phyloP scores from a whole-genome alignment of 164 flowering plant genomes.

The Amborella trichopoda region DNA sequence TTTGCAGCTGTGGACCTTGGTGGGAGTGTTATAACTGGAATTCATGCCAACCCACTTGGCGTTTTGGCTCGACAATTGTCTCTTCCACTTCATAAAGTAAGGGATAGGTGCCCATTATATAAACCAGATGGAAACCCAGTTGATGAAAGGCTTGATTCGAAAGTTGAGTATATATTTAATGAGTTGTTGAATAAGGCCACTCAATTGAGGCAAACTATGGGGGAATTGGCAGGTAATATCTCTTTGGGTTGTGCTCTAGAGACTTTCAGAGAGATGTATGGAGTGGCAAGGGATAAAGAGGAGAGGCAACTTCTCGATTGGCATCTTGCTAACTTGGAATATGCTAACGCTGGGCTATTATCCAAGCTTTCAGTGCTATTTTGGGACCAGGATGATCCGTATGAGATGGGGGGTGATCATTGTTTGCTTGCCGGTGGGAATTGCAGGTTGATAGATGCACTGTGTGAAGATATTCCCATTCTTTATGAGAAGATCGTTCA shows the following conservation, averaged over 20 bases:
- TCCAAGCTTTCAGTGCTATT: conserved; percentile 74
- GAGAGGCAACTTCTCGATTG: conserved; percentile 83
- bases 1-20: conserved; percentile 84
- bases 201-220: conserved; percentile 53
- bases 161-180: conserved; percentile 60
- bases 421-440: conserved; percentile 96
- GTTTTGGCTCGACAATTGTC: conserved; percentile 86
- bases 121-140: conserved; percentile 65
- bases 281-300: conserved; percentile 44
- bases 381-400: conserved; percentile 99
- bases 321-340: conserved; percentile 96
- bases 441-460: conserved; percentile 57
- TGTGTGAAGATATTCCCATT: conserved; percentile 68
- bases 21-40: conserved; percentile 90
- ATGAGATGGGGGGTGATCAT: conserved; percentile 98
- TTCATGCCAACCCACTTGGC: conserved; percentile 89
- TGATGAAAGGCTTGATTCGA: conserved; percentile 45
- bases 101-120: conserved; percentile 87
- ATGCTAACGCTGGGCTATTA: conserved; percentile 90
- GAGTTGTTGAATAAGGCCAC: conserved; percentile 73
- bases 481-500: conserved; percentile 60
- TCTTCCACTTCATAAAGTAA: conserved; percentile 85
- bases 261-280: conserved; percentile 53
- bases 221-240: conserved; percentile 43
- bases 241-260: conserved; percentile 77